A percentile compares a stretch with the other conserved stretches of the same genome.
Conservation (phyloP, 176 grass and related monocot species). For the Chrysopogon serrulatus region DNA sequence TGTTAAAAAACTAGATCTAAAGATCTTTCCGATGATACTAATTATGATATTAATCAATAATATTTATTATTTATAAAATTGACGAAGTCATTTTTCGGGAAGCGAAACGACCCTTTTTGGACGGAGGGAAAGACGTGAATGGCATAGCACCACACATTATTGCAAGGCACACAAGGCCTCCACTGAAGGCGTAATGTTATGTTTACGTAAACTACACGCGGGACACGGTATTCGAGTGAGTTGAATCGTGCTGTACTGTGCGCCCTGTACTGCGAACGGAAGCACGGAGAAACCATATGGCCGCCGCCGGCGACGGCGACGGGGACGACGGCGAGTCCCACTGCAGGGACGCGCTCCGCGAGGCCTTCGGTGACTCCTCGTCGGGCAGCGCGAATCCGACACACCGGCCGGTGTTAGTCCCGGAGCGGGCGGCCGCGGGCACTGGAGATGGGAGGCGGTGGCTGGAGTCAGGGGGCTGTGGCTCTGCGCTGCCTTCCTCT, state of each 20-base stretch:
- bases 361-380: conserved; percentile 62
- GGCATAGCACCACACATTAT: too few relatives aligned
- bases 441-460: conserved; percentile 41
- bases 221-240: neutral
- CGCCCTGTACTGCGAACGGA: neutral
- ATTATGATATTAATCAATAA: too few relatives aligned
- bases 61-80: too few relatives aligned
- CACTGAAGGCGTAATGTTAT: fast-evolving
- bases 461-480: conserved; percentile 42
- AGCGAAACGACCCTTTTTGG: too few relatives aligned
- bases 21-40: too few relatives aligned
- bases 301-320: neutral
- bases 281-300: neutral
- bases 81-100: too few relatives aligned
- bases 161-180: too few relatives aligned
- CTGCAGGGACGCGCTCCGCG: conserved; percentile 18
- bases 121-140: too few relatives aligned
- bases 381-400: conserved; percentile 32
- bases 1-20: too few relatives aligned
- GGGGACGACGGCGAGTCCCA: conserved; percentile 4
- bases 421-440: neutral
- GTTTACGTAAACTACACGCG: fast-evolving
- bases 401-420: neutral
- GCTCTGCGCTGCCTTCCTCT: conserved; percentile 52
- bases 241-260: neutral